Base-by-base conservation (phyloP, 1,284 basidiomycete genomes). In the Leccinum pachyderme region DNA sequence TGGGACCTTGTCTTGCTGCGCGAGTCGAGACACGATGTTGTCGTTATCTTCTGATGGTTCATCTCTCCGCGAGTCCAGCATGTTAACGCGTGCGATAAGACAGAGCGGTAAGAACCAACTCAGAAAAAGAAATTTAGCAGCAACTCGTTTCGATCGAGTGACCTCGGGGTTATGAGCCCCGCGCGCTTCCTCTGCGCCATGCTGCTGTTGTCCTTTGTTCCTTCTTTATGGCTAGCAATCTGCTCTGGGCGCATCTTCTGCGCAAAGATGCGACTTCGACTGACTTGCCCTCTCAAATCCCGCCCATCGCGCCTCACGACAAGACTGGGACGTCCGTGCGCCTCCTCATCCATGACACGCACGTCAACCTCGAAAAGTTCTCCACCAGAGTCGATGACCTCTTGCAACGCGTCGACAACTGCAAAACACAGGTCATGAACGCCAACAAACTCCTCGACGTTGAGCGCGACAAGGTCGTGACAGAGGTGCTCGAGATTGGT, bases 311-410 rank as follows among this genome's bases (percentile, higher is more conserved):
- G 1, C 86, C 85, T 5, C 60, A 79, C 25, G 86, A 89, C 70
- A 87, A 79, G 61, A 78, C 78, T 9, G 80, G 77, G 13, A 84
- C 84, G 2, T 85, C 86, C 7, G 82, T 84, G 69, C 78, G 84
- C 28, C 79, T 89, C 59, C 75, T 89, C 9, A 71, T 89, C 6
- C 81, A 87, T 58, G 86, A 88, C 65, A 87, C 84, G 0, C 83
- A 86, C 57, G 77, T 77, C 11, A 80, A 81, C 54, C 74, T 87
- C 45, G 83, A 87, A 65, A 80, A 74, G 59, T 87, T 87, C 59
- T 77, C 81, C 0, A 70, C 71, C 15, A 73, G 76, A 39, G 76
- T 82, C 9, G 78, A 78, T 22, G 69, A 72, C 27, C 69, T 87
- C 24, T 64, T 75, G 2, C 64, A 66, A 9, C 69, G 67, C 44